phyloP scores from a whole-genome alignment of 352 stramenopile genomes.

The Vaucheria bursata region DNA sequence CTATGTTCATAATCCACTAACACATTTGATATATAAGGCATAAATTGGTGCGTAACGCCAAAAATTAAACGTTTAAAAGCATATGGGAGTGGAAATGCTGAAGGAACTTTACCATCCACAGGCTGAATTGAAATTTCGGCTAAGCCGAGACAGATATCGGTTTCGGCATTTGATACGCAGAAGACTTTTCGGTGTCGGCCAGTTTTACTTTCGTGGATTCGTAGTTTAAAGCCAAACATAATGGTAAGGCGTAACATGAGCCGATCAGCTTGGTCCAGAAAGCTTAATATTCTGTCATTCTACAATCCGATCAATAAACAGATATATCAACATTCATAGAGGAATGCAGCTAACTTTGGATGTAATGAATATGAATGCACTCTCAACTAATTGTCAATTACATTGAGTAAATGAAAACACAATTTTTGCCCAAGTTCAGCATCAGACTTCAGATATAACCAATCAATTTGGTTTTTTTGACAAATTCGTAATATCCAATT shows the following conservation, averaged over 20 bases:
- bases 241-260: background rate
- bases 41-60: no score
- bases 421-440: background rate
- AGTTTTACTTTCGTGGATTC: background rate
- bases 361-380: background rate
- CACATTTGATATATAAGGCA: conserved; percentile 39
- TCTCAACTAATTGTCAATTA: background rate
- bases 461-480: background rate
- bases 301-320: background rate
- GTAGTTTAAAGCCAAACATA: background rate
- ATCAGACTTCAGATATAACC: background rate
- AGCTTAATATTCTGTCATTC: background rate
- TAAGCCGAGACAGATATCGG: background rate
- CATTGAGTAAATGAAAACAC: background rate
- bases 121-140: conserved; percentile 23
- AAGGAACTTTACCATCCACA: conserved; percentile 13
- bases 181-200: background rate
- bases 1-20: conserved; percentile 15
- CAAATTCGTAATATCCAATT: no score
- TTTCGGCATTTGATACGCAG: background rate
- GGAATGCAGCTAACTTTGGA: background rate
- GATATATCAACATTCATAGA: background rate
- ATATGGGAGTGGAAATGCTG: conserved; percentile 16
- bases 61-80: conserved; percentile 5
- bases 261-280: background rate